Evolutionary conservation across 805 yeast genomes (phyloP).

Genomic region (Saturnispora hagleri): DNA sequence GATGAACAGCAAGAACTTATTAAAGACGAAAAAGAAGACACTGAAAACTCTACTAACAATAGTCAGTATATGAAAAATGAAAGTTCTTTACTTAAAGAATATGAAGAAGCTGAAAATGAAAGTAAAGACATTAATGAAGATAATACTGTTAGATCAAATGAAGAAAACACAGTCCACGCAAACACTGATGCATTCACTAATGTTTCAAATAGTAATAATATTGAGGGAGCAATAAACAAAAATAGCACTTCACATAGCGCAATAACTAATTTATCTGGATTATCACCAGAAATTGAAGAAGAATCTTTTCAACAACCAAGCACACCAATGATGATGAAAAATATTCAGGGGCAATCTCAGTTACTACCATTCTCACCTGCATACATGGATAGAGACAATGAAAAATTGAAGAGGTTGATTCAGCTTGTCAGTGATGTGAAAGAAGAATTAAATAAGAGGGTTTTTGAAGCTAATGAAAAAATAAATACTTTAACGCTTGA

Average conservation of each 20-base stretch:
- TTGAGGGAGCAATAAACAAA: background rate
- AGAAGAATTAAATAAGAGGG: constrained; percentile 39
- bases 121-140: background rate
- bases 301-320: background rate
- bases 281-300: background rate
- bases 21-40: background rate
- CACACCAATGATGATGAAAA: background rate
- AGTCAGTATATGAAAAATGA: constrained; percentile 5
- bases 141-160: background rate
- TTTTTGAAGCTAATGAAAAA: constrained; percentile 47
- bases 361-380: constrained; percentile 16
- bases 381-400: constrained; percentile 12
- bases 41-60: background rate
- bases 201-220: background rate
- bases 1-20: constrained; percentile 5
- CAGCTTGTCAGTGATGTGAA: constrained; percentile 28
- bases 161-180: background rate
- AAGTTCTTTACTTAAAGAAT: constrained; percentile 3
- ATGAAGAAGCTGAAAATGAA: background rate
- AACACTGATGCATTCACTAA: background rate
- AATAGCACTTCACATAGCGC: background rate
- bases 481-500: constrained; percentile 40
- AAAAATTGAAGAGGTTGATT: constrained; percentile 18
- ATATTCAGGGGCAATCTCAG: background rate
- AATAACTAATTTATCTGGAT: background rate